phyloP scores from a whole-genome alignment of 2,329 filamentous ascomycete genomes.

The Colletotrichum viniferum region DNA sequence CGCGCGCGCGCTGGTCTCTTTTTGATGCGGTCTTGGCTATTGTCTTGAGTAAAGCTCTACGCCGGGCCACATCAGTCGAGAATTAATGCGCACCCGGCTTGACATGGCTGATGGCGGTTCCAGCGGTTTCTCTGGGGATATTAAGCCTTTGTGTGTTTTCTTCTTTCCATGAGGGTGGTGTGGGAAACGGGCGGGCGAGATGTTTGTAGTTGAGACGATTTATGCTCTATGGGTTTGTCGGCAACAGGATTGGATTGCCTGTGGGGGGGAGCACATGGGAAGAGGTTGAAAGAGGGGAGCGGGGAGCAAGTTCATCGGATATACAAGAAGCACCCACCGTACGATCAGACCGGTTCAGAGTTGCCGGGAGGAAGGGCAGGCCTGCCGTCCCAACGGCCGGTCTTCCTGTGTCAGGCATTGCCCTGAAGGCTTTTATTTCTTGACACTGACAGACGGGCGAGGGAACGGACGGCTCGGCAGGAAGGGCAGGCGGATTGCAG shows the following conservation, averaged over 20 bases:
- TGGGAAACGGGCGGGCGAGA: neutral
- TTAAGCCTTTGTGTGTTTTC: neutral
- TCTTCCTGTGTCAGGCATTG: neutral
- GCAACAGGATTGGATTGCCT: neutral
- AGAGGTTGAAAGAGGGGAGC: neutral
- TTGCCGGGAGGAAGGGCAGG: neutral
- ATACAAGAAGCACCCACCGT: neutral
- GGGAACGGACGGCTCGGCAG: neutral
- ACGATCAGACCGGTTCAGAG: neutral
- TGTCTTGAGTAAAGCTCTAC: neutral
- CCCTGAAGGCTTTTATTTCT: neutral
- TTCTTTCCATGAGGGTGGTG: neutral
- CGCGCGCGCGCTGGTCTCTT: neutral
- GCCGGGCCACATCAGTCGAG: neutral
- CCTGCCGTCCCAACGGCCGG: neutral
- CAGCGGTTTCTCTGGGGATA: neutral
- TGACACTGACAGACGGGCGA: neutral
- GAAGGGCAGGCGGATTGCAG: neutral
- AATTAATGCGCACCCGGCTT: neutral
- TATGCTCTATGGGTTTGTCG: neutral
- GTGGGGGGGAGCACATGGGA: neutral
- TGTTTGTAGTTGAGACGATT: conserved; percentile 2
- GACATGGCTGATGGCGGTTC: neutral
- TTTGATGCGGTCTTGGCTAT: neutral
- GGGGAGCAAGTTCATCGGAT: conserved; percentile 9